Evolutionary conservation across 768 basidiomycete genomes (phyloP).

Genomic region (Lentinula boryana): DNA sequence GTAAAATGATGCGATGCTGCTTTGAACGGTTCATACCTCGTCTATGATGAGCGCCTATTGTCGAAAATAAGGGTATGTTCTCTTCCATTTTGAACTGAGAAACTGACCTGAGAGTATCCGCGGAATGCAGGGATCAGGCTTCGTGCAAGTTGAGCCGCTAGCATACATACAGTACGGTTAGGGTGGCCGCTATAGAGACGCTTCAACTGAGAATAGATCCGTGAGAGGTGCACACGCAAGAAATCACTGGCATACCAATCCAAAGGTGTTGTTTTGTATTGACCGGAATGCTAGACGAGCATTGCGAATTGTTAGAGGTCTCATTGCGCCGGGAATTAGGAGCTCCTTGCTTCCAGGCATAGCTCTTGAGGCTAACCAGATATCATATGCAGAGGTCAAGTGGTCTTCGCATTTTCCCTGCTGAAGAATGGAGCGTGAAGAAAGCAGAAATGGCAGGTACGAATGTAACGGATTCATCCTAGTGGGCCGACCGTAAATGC

Average conservation of each 20-base stretch:
- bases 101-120: constrained; percentile 69
- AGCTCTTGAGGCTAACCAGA: constrained; percentile 54
- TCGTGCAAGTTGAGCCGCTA: constrained; percentile 62
- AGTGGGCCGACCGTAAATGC: background rate
- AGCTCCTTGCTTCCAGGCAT: constrained; percentile 36
- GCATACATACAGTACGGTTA: constrained; percentile 62
- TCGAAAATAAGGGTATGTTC: constrained; percentile 5
- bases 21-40: constrained; percentile 42
- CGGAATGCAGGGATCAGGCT: constrained; percentile 78
- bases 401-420: constrained; percentile 7
- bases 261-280: constrained; percentile 44
- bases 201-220: constrained; percentile 25
- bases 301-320: constrained; percentile 55
- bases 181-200: constrained; percentile 54
- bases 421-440: background rate
- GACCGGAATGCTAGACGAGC: constrained; percentile 51
- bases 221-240: background rate
- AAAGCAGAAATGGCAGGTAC: background rate
- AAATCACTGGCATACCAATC: constrained; percentile 37
- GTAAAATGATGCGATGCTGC: constrained; percentile 11
- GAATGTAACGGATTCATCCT: background rate
- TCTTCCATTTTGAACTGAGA: background rate
- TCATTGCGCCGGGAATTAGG: constrained; percentile 64
- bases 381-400: constrained; percentile 28
- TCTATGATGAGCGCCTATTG: constrained; percentile 70